Evolutionary conservation across 495 filamentous ascomycete species (phyloP), one percentile per base, ranked within the genome.

Genomic region (Podospora pseudoanserina): DNA sequence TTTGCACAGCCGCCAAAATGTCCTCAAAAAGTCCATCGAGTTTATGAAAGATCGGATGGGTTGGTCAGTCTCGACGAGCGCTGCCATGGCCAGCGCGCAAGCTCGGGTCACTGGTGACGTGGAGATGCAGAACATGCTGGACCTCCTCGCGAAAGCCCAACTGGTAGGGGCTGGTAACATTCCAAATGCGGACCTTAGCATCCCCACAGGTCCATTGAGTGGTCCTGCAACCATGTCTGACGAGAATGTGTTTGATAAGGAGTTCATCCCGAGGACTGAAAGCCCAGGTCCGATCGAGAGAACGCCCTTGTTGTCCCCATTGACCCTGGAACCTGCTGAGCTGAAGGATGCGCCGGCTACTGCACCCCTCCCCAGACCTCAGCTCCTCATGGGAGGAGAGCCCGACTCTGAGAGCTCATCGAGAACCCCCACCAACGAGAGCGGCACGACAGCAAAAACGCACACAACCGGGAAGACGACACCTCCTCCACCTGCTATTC

Each of bases 31-130:
- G 65, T 96, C 93, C 16, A 90, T 99, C 69, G 96, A 98, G 78
- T 98, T 98, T 75, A 95, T 99, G 94, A 89, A 91, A 73, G 94
- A 97, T 75, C 93, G 90, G 66, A 84, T 97, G 76, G 92, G 92
- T 68, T 96, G 93, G 92, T 72, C 86, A 73, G 71, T 87, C 83
- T 75, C 82, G 16, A 73, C 78, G 2, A 75, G 69, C 26, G 78
- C 74, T 2, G 79, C 78, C 49, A 85, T 95, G 65, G 87, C 89
- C 20, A 91, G 86, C 68, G 93, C 93, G 15, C 93, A 97, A 76
- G 92, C 93, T 44, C 88, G 90, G 73, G 81, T 89, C 58, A 88
- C 84, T 66, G 93, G 94, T 5, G 94, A 97, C 75, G 80, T 90
- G 63, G 96, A 98, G 73, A 85, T 92, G 62, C 93, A 97, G 74